Percentiles rank a stretch among this genome's conserved stretches.
phyloP scores from a whole-genome alignment of 805 yeast genomes.

The Spathaspora passalidarum region DNA sequence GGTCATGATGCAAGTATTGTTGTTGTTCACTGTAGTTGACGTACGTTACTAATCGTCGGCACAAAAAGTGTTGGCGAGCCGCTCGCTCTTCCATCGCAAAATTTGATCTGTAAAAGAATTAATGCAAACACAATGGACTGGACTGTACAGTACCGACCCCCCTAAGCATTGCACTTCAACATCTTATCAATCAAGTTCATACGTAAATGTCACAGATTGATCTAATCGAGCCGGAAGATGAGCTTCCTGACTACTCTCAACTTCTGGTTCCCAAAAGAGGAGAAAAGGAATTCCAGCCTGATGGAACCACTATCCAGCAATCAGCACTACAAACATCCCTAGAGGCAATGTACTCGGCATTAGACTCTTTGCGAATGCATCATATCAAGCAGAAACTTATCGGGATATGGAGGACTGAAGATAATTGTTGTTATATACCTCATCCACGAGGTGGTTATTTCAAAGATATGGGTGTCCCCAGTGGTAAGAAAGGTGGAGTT shows the following conservation, averaged over 20 bases:
- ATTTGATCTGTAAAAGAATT: not conserved
- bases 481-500: constrained; percentile 26
- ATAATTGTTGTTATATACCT: constrained; percentile 27
- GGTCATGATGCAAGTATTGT: not conserved
- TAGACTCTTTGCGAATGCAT: constrained; percentile 49
- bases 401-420: constrained; percentile 43
- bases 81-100: not conserved
- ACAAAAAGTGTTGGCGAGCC: not conserved
- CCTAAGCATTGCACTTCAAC: not conserved
- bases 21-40: not conserved
- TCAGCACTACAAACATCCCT: constrained; percentile 50
- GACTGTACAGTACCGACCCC: not conserved
- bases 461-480: constrained; percentile 60
- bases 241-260: constrained; percentile 27
- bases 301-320: constrained; percentile 58
- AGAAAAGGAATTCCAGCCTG: constrained; percentile 84
- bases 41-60: not conserved
- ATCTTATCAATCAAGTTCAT: not conserved
- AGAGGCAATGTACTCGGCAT: constrained; percentile 69
- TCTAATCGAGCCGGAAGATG: constrained; percentile 20
- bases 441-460: constrained; percentile 69
- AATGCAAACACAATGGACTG: too few species aligned
- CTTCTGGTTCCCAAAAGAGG: constrained; percentile 63
- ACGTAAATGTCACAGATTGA: not conserved
- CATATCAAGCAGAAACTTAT: constrained; percentile 46